Evolutionary conservation across 2,329 filamentous ascomycete genomes (phyloP).

Genomic region (Aspergillus fijiensis): DNA sequence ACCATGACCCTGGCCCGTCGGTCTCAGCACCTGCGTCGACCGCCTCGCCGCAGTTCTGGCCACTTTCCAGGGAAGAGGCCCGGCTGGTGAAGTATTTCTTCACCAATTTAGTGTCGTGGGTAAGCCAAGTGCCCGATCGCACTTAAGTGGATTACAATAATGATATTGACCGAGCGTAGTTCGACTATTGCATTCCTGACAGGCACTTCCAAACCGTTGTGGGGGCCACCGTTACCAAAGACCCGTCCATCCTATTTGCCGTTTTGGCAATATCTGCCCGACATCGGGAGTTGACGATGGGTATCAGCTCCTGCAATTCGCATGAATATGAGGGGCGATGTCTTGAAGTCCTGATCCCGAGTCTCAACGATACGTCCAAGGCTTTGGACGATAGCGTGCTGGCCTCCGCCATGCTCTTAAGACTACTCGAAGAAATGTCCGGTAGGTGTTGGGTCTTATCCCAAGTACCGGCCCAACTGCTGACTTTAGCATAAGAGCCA

Average conservation of each 20-base stretch:
- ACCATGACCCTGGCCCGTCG: not conserved
- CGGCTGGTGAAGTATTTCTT: not conserved
- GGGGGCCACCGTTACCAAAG: not conserved
- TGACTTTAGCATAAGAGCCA: not conserved
- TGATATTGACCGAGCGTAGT: not conserved
- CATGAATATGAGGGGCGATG: slow-evolving; percentile 4
- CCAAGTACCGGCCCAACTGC: not conserved
- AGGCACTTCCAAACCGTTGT: not conserved
- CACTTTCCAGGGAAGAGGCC: not conserved
- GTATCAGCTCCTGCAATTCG: not conserved
- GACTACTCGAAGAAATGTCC: slow-evolving; percentile 7
- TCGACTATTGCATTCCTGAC: not conserved
- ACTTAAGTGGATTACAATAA: no score
- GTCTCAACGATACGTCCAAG: not conserved
- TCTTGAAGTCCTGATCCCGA: not conserved
- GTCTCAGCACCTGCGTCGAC: not conserved
- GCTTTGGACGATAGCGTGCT: slow-evolving; percentile 3
- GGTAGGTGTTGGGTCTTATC: not conserved
- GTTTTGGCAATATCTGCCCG: slow-evolving; percentile 4
- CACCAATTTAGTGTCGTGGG: not conserved
- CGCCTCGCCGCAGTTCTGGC: not conserved
- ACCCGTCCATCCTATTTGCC: slow-evolving; percentile 1
- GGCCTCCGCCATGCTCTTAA: slow-evolving; percentile 6
- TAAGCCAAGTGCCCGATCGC: no score
- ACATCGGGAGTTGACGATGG: not conserved